Conservation (phyloP, 78 protist species). For the Creolimax fragrantissima region DNA sequence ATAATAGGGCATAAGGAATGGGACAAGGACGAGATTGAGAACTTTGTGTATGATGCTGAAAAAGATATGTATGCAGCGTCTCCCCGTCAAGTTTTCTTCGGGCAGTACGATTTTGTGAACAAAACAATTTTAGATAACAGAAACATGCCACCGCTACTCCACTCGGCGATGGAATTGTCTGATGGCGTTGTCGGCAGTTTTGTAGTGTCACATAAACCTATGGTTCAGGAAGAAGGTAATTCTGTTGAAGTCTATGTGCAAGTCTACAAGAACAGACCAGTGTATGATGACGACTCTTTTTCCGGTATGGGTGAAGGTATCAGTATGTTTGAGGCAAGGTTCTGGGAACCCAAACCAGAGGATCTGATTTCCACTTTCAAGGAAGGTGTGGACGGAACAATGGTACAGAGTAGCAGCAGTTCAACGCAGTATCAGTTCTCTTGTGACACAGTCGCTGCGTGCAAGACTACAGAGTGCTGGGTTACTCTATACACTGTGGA, state of each 20-base stretch:
- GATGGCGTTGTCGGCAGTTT: background rate
- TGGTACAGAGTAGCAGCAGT: too few species aligned
- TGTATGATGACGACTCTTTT: background rate
- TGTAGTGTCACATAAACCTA: background rate
- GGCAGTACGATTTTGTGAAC: background rate
- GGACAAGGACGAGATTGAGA: background rate
- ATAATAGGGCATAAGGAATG: background rate
- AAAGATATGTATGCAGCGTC: too few species aligned
- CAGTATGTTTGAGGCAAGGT: background rate
- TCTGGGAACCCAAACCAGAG: background rate
- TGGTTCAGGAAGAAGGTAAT: background rate
- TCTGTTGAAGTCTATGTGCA: background rate
- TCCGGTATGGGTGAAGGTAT: background rate
- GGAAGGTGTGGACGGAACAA: too few species aligned
- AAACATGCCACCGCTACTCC: background rate
- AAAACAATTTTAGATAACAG: background rate
- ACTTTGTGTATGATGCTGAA: background rate
- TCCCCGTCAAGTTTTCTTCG: background rate
- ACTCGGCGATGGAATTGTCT: background rate
- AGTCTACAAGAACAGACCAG: background rate
- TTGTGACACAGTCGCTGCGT: too few species aligned
- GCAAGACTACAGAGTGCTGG: too few species aligned
- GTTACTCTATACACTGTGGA: too few species aligned
- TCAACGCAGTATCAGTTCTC: too few species aligned
- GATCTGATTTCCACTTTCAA: too few species aligned